These are phyloP conservation scores for Colletotrichum zoysiae DNA, from an alignment of 2,329 filamentous ascomycete species.

Conservation along the genomic window DNA sequence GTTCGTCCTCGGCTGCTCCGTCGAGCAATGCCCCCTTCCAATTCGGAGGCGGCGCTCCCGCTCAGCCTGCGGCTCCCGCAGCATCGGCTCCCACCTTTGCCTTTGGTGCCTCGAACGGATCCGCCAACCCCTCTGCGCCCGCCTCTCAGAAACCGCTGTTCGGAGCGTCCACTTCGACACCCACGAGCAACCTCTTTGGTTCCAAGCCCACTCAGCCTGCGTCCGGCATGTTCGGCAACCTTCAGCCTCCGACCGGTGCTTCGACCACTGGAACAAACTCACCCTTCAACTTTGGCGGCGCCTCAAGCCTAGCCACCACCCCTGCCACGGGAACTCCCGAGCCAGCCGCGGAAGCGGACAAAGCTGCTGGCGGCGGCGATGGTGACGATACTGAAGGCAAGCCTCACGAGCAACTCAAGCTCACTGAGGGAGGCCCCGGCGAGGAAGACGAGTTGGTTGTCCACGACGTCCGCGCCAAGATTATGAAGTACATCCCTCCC, in stretches of 20 bases:
- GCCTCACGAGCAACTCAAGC: conserved; percentile 76
- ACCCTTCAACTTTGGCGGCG: conserved; percentile 68
- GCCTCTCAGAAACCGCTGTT: conserved; percentile 34
- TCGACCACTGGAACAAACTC: conserved; percentile 64
- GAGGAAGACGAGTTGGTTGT: conserved; percentile 80
- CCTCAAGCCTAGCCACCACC: conserved; percentile 72
- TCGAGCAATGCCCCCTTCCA: conserved; percentile 41
- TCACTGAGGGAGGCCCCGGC: conserved; percentile 74
- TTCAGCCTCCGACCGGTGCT: conserved; percentile 57
- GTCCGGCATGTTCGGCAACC: conserved; percentile 53
- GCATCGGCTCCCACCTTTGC: conserved; percentile 44
- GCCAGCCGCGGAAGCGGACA: conserved; percentile 59
- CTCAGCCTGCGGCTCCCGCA: conserved; percentile 28
- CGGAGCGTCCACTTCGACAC: conserved; percentile 30
- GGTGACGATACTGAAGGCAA: conserved; percentile 66
- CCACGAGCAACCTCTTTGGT: conserved; percentile 41
- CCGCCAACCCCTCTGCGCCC: conserved; percentile 25
- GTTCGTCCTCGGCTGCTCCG: conserved; percentile 41
- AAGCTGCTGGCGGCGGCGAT: conserved; percentile 42
- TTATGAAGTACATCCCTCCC: conserved; percentile 69
- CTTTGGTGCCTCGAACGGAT: conserved; percentile 37
- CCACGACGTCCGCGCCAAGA: conserved; percentile 79
- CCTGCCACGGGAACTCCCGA: conserved; percentile 71
- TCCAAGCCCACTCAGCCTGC: conserved; percentile 43
- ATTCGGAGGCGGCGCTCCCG: conserved; percentile 32